Evolutionary conservation across 2,329 filamentous ascomycete genomes (phyloP), one percentile per base, ranked within the genome.

Genomic region (Taxawa tesnikishii): DNA sequence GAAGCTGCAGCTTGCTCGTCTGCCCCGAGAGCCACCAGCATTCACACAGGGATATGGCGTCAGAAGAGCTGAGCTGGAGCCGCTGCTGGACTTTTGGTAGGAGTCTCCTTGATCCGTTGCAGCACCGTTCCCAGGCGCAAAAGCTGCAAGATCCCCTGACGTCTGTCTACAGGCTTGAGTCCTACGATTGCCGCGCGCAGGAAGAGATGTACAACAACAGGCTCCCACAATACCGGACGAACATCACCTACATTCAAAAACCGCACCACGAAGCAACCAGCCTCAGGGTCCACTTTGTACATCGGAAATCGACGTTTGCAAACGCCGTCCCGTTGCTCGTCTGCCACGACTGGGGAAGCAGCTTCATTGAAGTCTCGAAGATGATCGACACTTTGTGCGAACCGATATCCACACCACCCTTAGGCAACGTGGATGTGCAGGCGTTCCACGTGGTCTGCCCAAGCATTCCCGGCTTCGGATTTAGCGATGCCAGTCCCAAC

Each of bases 371-470:
- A 4, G 57, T 78, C 12, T 56, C 60, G 6, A 67, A 73, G 17
- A 58, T 79, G 34, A 58, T 77, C 32, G 55, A 65, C 17, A 56
- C 59, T 4, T 58, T 80, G 26, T 68, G 66, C 3, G 58, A 72
- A 14, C 72, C 73, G 2, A 54, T 66, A 7, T 63, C 51, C 49
- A 54, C 42, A 44, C 50, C 33, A n/a, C 43, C 46, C 4, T 23
- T 35, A 24, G 43, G 40, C 10, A 37, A 41, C 19, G 39, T 46
- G 10, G 36, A 43, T 13, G 43, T 46, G 4, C 67, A 70, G 37
- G 62, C 73, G 1, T 82, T 81, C 44, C 72, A 81, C 44, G 48
- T 81, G n/a, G 65, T 82, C 13, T 69, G 72, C 13, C 76, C 77
- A 1, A 73, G 71, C 26, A 62, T 81, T 13, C 75, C 77, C 0